Evolutionary conservation across 164 flowering plant genomes (phyloP), one percentile per base, ranked within the genome.

Genomic region (Echeveria elegans): DNA sequence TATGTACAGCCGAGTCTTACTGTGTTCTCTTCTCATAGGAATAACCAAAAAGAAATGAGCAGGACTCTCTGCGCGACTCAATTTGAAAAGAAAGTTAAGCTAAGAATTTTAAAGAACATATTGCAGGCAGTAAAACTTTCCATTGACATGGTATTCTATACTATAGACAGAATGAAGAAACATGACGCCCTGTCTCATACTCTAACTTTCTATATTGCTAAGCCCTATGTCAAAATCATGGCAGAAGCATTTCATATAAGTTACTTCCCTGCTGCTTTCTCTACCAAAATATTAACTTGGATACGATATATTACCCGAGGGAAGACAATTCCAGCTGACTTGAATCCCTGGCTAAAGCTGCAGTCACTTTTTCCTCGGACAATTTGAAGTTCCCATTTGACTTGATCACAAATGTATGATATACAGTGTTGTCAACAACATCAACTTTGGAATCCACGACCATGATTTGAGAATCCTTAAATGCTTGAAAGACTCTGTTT

Each of bases 351-450:
- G 86, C 78, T 65, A 90, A 74, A 66, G 90, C 87, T 10, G 89
- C 87, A 14, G 78, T 73, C 76, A 94, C 70, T 75, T 82, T 89
- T 59, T 91, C 99, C 83, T 82, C 89, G 0, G 91, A 85, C 68
- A 94, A 60, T 72, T 79, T 84, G 63, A 85, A 93, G 0, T 86
- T 65, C 52, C 88, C 91, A 59, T 75, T 81, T 68, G 90, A 80
- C 73, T 86, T 91, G 66, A 92, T 74, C 2, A 87, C 86, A 37
- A 92, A 92, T 15, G 96, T 92, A 67, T 95, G 99, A 47, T 82
- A 79, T 56, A 90, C 84, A 1, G 79, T 83, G 68, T 86, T 96
- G 34, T 72, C 77, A 19, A 77, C 81, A 5, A 82, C 73, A 7
- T 83, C 74, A 26, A 95, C 70, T 64, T 82, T 87, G 0, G 96